phyloP scores from a whole-genome alignment of 345 rosid genomes.

The Sisymbrium altissimum region DNA sequence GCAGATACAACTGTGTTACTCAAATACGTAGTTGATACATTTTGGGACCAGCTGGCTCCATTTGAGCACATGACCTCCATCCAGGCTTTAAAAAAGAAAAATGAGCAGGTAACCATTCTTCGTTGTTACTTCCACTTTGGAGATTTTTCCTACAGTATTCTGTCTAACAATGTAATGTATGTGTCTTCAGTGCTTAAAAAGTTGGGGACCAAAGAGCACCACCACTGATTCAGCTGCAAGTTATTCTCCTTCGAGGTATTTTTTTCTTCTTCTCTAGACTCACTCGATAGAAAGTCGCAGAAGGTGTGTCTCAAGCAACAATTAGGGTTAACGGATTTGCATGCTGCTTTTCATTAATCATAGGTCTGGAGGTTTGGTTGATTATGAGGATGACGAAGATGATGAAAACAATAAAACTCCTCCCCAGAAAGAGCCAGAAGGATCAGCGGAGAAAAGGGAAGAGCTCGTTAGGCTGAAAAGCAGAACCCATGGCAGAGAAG shows the following conservation, averaged over 20 bases:
- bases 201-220: conserved; percentile 41
- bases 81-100: conserved; percentile 57
- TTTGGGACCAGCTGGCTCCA: conserved; percentile 70
- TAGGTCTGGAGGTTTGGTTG: conserved; percentile 68
- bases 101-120: conserved; percentile 60
- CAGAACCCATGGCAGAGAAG: conserved; percentile 44
- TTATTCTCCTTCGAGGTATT: conserved; percentile 51
- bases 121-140: not conserved
- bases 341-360: not conserved
- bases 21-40: conserved; percentile 63
- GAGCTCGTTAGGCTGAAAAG: conserved; percentile 38
- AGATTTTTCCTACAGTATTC: not conserved
- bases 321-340: not conserved
- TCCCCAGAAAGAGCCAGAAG: not conserved
- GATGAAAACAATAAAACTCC: conserved; percentile 42
- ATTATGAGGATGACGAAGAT: conserved; percentile 86
- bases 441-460: conserved; percentile 40
- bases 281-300: not conserved
- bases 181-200: conserved; percentile 61
- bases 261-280: not conserved
- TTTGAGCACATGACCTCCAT: conserved; percentile 60
- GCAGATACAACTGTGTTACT: conserved; percentile 54
- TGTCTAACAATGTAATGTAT: conserved; percentile 19
- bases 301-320: conserved; percentile 12
- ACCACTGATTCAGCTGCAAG: conserved; percentile 42